Conservation (phyloP, 768 basidiomycete genomes). For the Lactifluus echinatus region DNA sequence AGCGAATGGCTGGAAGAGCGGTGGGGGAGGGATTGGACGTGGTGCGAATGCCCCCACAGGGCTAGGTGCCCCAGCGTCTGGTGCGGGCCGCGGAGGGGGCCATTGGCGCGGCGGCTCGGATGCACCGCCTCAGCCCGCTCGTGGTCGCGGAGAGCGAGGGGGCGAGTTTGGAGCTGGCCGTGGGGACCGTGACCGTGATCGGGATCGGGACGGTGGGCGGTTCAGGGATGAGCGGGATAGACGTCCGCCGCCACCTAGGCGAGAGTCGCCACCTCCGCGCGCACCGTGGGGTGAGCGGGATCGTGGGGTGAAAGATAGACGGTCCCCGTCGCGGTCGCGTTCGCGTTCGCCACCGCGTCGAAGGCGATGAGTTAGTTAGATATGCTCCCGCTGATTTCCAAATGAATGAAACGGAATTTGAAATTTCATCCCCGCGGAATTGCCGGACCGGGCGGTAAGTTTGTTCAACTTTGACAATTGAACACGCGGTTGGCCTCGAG, state of each 20-base stretch:
- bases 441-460: not conserved
- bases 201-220: slow-evolving; percentile 28
- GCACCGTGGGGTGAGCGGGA: slow-evolving; percentile 32
- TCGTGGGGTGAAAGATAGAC: slow-evolving; percentile 27
- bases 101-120: slow-evolving; percentile 72
- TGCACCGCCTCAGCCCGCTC: slow-evolving; percentile 30
- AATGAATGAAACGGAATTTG: not conserved
- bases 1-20: slow-evolving; percentile 31
- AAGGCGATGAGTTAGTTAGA: not conserved
- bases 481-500: not conserved
- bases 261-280: slow-evolving; percentile 37
- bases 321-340: slow-evolving; percentile 30
- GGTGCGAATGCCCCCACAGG: slow-evolving; percentile 40
- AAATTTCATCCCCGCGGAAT: not conserved
- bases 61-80: slow-evolving; percentile 27
- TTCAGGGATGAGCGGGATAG: slow-evolving; percentile 45
- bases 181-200: slow-evolving; percentile 22
- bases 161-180: slow-evolving; percentile 31
- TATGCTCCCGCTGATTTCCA: not conserved
- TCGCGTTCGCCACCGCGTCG: slow-evolving; percentile 37
- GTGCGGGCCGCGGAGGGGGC: slow-evolving; percentile 48
- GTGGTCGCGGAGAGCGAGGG: slow-evolving; percentile 36
- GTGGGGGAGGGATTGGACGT: slow-evolving; percentile 28
- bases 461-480: not conserved
- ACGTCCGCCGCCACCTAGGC: slow-evolving; percentile 31